phyloP scores from a whole-genome alignment of 2,329 filamentous ascomycete genomes.

The Trichoderma guizhouense region DNA sequence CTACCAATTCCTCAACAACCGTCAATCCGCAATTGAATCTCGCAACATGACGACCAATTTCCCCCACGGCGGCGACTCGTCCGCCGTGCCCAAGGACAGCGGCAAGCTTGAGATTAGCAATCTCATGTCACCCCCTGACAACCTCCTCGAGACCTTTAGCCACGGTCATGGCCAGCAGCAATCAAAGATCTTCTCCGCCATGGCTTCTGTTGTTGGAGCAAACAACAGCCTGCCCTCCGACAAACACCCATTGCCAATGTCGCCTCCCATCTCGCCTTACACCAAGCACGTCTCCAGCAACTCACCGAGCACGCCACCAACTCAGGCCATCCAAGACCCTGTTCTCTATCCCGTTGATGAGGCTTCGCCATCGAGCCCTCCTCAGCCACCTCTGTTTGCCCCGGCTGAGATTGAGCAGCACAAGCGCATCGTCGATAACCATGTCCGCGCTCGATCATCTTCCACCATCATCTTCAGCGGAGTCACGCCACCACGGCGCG shows the following conservation, averaged over 20 bases:
- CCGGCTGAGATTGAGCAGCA: constrained; percentile 40
- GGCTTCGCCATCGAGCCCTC: constrained; percentile 35
- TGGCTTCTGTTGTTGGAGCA: neutral
- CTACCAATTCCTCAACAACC: neutral
- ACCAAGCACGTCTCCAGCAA: constrained; percentile 38
- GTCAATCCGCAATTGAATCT: constrained; percentile 13
- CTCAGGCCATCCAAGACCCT: constrained; percentile 46
- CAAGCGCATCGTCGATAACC: constrained; percentile 48
- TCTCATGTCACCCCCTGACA: constrained; percentile 61
- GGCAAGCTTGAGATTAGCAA: constrained; percentile 52
- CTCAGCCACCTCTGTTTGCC: constrained; percentile 50
- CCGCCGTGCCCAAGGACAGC: constrained; percentile 22
- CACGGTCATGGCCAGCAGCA: neutral
- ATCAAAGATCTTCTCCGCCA: constrained; percentile 8
- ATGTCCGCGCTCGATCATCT: constrained; percentile 45
- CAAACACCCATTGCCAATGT: constrained; percentile 44
- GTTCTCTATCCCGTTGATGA: constrained; percentile 56
- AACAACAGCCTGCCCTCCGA: constrained; percentile 28
- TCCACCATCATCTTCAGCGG: constrained; percentile 35
- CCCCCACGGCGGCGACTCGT: constrained; percentile 22
- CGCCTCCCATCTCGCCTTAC: constrained; percentile 55
- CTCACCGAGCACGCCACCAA: constrained; percentile 29
- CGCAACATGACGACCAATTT: constrained; percentile 29
- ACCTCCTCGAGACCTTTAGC: constrained; percentile 52
- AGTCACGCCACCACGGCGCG: constrained; percentile 45